A percentile compares a stretch with the other conserved stretches of the same genome.
Evolutionary conservation across 192 early-diverging fungal species (phyloP).

Genomic region (Umbelopsis ramanniana): DNA sequence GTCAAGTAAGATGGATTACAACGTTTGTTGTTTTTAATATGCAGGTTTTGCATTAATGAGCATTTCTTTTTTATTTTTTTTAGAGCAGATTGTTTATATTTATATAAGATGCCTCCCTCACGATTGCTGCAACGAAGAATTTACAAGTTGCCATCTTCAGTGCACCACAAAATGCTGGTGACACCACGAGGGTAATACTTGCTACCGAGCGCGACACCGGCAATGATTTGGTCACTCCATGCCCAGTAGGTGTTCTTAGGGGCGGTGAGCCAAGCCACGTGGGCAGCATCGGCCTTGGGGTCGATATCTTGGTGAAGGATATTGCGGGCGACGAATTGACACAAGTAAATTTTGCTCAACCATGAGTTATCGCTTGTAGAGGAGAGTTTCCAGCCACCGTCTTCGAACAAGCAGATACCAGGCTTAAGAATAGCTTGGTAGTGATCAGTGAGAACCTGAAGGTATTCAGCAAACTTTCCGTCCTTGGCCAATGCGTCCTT

Average conservation of each 20-base stretch:
- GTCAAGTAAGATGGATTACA: no score
- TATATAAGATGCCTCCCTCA: neutral
- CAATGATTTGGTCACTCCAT: slow-evolving; percentile 29
- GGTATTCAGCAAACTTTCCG: slow-evolving; percentile 27
- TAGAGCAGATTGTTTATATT: neutral
- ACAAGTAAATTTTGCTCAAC: slow-evolving; percentile 34
- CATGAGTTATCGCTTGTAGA: slow-evolving; percentile 31
- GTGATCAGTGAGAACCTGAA: slow-evolving; percentile 15
- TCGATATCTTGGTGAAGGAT: slow-evolving; percentile 14
- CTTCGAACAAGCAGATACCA: slow-evolving; percentile 27
- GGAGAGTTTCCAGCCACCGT: slow-evolving; percentile 31
- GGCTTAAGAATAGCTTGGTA: slow-evolving; percentile 16
- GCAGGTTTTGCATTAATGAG: no score
- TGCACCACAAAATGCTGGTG: slow-evolving; percentile 32
- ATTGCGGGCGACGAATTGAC: slow-evolving; percentile 24
- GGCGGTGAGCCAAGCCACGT: slow-evolving; percentile 30
- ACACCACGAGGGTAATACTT: slow-evolving; percentile 34
- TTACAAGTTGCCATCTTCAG: neutral
- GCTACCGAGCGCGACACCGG: slow-evolving; percentile 21
- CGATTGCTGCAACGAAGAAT: neutral
- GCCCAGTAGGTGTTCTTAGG: slow-evolving; percentile 25
- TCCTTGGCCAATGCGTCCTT: slow-evolving; percentile 20
- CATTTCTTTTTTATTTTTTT: no score
- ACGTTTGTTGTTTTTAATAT: no score
- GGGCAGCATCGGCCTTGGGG: slow-evolving; percentile 19